Percentiles rank a stretch among this genome's conserved stretches.
Evolutionary conservation across 495 filamentous ascomycete species (phyloP).

Genomic region (Talaromyces proteolyticus): DNA sequence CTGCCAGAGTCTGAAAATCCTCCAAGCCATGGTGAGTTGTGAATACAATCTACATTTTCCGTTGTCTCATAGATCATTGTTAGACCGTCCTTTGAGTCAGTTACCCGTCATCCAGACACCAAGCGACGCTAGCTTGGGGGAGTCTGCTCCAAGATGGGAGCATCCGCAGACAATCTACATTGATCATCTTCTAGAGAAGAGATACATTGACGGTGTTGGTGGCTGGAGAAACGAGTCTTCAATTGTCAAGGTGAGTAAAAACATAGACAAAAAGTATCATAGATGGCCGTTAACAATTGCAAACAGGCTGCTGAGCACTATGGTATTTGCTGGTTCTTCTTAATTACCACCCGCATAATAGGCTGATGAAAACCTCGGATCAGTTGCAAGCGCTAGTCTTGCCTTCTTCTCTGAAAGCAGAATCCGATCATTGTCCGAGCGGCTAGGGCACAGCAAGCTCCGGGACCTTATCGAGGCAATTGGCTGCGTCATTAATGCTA

Average conservation of each 20-base stretch:
- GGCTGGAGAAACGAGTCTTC: conserved; percentile 10
- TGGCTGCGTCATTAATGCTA: conserved; percentile 12
- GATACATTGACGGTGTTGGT: conserved; percentile 7
- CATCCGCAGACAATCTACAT: conserved; percentile 15
- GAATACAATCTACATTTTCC: too few relatives aligned
- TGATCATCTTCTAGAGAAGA: conserved; percentile 13
- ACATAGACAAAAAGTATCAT: neutral
- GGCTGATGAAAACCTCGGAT: neutral
- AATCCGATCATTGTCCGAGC: conserved; percentile 22
- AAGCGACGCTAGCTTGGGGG: neutral
- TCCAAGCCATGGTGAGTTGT: conserved; percentile 10
- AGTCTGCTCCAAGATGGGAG: neutral
- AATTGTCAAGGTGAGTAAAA: conserved; percentile 13
- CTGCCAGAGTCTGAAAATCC: conserved; percentile 1
- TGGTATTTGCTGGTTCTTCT: too few relatives aligned
- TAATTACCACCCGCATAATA: too few relatives aligned
- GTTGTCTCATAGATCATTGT: too few relatives aligned
- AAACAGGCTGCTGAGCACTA: conserved; percentile 2
- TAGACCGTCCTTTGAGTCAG: neutral
- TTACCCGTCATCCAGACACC: neutral
- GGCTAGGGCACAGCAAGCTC: conserved; percentile 21
- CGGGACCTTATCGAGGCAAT: conserved; percentile 27
- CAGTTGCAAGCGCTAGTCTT: conserved; percentile 23
- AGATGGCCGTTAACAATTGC: neutral
- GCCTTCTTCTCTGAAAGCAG: conserved; percentile 30